These are phyloP conservation scores for Chrysanthemum makinoi DNA, from an alignment of 129 eudicot genomes.

Conservation along the genomic window DNA sequence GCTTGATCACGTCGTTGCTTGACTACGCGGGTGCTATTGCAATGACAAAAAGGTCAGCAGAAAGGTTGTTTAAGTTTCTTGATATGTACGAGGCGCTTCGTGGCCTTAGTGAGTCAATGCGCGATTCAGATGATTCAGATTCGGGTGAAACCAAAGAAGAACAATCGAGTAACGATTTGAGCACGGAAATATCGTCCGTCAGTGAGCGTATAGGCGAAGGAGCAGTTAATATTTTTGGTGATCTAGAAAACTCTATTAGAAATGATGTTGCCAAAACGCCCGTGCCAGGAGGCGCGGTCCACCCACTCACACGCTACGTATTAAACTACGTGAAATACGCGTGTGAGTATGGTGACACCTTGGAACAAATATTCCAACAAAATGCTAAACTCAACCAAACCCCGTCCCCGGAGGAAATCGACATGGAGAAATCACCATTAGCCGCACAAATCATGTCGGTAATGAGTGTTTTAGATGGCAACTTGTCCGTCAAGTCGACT, in stretches of 20 bases:
- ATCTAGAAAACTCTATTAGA: constrained; percentile 66
- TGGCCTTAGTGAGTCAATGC: no score
- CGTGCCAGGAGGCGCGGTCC: constrained; percentile 85
- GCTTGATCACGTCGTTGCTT: constrained; percentile 55
- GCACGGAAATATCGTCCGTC: constrained; percentile 35
- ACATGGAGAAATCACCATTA: constrained; percentile 43
- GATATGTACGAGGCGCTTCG: no score
- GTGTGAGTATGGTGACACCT: constrained; percentile 58
- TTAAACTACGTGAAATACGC: constrained; percentile 72
- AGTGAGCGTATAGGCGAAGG: constrained; percentile 51
- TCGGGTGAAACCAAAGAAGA: neutral
- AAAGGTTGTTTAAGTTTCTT: no score
- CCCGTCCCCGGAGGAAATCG: constrained; percentile 11
- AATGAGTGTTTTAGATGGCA: constrained; percentile 56
- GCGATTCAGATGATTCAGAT: no score
- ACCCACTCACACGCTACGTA: constrained; percentile 87
- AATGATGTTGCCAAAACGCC: constrained; percentile 55
- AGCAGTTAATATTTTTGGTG: constrained; percentile 49
- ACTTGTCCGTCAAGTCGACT: constrained; percentile 52
- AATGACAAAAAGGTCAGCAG: constrained; percentile 44
- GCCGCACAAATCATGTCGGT: constrained; percentile 44
- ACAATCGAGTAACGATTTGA: constrained; percentile 33
- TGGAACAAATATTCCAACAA: constrained; percentile 56
- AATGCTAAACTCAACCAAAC: constrained; percentile 23
- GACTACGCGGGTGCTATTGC: constrained; percentile 65